Evolutionary conservation across 116 monocot genomes (phyloP).

Genomic region (Zostera marina): DNA sequence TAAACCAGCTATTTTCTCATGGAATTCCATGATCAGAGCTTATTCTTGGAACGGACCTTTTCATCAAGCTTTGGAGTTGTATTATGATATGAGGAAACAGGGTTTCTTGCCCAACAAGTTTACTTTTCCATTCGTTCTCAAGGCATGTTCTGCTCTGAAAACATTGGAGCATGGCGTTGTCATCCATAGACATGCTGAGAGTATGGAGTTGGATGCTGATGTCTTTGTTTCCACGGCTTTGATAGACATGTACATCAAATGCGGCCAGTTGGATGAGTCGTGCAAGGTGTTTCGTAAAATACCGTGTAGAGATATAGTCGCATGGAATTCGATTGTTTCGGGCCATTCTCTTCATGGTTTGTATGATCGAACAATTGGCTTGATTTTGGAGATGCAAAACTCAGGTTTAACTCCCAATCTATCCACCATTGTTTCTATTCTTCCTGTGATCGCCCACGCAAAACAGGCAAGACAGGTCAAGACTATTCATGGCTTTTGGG

Average conservation of each 20-base stretch:
- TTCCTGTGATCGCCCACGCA: constrained; percentile 47
- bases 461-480: constrained; percentile 30
- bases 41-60: constrained; percentile 50
- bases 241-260: constrained; percentile 72
- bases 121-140: constrained; percentile 63
- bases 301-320: constrained; percentile 29
- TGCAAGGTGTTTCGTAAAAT: constrained; percentile 22
- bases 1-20: constrained; percentile 30
- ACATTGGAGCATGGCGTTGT: constrained; percentile 27
- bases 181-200: constrained; percentile 34
- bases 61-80: constrained; percentile 27
- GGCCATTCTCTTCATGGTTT: constrained; percentile 46
- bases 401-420: constrained; percentile 20
- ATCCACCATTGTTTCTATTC: constrained; percentile 49
- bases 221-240: constrained; percentile 56
- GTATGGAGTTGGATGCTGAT: constrained; percentile 28
- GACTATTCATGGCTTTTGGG: constrained; percentile 47
- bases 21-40: constrained; percentile 61
- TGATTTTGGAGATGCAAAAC: constrained; percentile 40
- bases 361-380: constrained; percentile 19
- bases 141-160: constrained; percentile 45
- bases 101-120: constrained; percentile 47
- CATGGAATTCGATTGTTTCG: constrained; percentile 65
- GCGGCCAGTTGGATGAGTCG: constrained; percentile 28
- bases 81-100: constrained; percentile 21